Conservation (phyloP, 148 eudicot species). For the Persicaria tinctoria region DNA sequence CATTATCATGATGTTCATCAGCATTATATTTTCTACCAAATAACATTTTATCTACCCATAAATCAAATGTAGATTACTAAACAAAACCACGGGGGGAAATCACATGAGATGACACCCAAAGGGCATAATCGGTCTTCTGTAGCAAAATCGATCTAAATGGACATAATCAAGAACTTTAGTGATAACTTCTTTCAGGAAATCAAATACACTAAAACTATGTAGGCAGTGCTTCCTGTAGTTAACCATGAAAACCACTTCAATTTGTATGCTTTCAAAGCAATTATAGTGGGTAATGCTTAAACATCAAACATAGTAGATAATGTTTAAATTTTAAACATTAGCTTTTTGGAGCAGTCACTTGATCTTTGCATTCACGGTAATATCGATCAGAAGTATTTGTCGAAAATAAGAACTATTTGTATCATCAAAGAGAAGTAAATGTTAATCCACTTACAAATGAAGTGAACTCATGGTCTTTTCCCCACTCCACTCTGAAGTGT, state of each 20-base stretch:
- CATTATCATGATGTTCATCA: constrained; percentile 65
- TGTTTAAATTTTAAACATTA: no score
- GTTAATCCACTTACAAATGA: no score
- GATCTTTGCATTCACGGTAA: no score
- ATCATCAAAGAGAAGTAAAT: no score
- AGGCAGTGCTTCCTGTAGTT: constrained; percentile 64
- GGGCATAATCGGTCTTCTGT: constrained; percentile 37
- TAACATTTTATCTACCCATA: neutral
- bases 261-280: no score
- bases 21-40: constrained; percentile 48
- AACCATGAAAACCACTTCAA: neutral
- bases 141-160: constrained; percentile 51
- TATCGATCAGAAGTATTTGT: no score
- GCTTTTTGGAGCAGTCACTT: no score
- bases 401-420: no score
- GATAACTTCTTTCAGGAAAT: constrained; percentile 83
- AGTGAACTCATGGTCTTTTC: neutral
- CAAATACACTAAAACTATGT: constrained; percentile 82
- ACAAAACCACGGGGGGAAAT: neutral
- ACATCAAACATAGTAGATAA: no score
- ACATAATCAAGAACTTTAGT: constrained; percentile 94
- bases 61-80: neutral
- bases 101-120: neutral
- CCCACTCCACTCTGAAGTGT: constrained; percentile 86
- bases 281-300: no score